Evolutionary conservation across 1,139 yeast species (phyloP), one percentile per base, ranked within the genome.

Genomic region (Nakaseomyces bracarensis): DNA sequence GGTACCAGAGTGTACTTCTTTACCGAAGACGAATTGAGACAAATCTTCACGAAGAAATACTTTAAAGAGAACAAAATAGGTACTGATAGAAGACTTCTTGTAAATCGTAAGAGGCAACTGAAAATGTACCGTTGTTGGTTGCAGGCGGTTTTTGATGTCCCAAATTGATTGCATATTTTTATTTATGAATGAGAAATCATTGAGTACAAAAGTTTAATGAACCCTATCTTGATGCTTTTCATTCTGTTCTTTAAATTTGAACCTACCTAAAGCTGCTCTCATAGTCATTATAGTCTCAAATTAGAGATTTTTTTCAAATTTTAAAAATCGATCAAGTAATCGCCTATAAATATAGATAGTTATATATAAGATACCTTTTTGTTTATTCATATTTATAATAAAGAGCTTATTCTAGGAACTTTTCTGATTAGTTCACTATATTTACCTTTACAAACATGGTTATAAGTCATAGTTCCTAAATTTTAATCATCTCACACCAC

Each of bases 81-180:
- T 1, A 82, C 95, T 1, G 98, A 91, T 66, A 74, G 96, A 61
- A 70, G 98, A 53, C 70, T 91, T 50, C 69, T 91, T 54, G 97
- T 93, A 29, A 91, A 91, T 63, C 73, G 99, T 58, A 89, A 89
- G 67, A 81, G 91, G 57, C 83, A 82, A 60, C 67, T 91, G 52
- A 91, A 91, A 64, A 91, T 91, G 99, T 91, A 86, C 61, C 72
- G 99, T 55, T 86, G 87, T 49, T 91, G 99, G 99, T 68, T 91
- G 46, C 98, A 91, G 64, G 97, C 93, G 3, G 87, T 83, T 30
- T 89, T 89, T 61, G 74, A 68, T 45, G 74, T 65, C 23, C 67
- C 68, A 19, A 45, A 47, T 38, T 52, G 43, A 31, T 4, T 9
- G 11, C 14, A 9, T n/a, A 10, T 13, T 13, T 8, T 26, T 26